Percentiles rank a stretch among this genome's conserved stretches.
Conservation (phyloP, 106 monocot species). For the Platanthera guangdongensis region DNA sequence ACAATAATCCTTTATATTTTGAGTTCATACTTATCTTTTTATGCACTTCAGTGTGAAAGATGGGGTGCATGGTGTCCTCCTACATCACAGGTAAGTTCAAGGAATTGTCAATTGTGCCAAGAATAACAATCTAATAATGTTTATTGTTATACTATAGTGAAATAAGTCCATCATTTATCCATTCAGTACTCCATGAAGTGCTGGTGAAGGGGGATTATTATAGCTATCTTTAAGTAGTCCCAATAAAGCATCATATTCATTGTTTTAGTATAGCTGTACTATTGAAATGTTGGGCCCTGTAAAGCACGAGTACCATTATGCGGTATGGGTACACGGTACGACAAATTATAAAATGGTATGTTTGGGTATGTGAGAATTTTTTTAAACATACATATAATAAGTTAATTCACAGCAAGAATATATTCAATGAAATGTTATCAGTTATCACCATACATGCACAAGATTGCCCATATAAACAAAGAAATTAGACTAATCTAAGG, state of each 20-base stretch:
- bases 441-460: too few relatives aligned
- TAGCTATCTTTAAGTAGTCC: not conserved
- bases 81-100: constrained; percentile 76
- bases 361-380: too few relatives aligned
- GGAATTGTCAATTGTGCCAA: not conserved
- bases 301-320: too few relatives aligned
- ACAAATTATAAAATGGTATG: too few relatives aligned
- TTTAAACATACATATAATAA: too few relatives aligned
- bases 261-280: not conserved
- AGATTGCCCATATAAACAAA: too few relatives aligned
- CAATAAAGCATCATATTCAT: not conserved
- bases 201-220: not conserved
- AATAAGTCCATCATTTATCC: not conserved
- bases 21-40: not conserved
- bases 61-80: constrained; percentile 79
- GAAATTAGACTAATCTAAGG: too few relatives aligned
- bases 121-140: not conserved
- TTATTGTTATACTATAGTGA: not conserved
- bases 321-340: too few relatives aligned
- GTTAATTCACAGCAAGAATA: too few relatives aligned
- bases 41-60: constrained; percentile 50
- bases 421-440: too few relatives aligned
- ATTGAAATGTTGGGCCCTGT: too few relatives aligned
- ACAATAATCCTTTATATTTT: not conserved
- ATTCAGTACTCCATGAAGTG: not conserved